A percentile compares a stretch with the other conserved stretches of the same genome.
These are phyloP conservation scores for Pontederia paniculata DNA, from an alignment of 176 grass and related monocot genomes.

Conservation along the genomic window DNA sequence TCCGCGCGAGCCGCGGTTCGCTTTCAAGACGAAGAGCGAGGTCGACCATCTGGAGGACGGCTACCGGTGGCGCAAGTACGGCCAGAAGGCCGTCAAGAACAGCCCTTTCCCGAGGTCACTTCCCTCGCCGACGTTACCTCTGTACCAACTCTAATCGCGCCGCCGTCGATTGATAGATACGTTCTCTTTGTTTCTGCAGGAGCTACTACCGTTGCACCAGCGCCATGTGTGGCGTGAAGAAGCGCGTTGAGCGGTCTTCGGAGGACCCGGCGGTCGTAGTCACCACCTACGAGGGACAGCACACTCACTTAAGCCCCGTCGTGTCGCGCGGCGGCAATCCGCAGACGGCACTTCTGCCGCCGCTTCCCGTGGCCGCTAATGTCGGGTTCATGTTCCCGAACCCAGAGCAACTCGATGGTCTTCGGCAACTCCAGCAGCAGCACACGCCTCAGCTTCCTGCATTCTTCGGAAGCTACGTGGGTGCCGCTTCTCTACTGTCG, in stretches of 20 bases:
- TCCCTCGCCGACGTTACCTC: background rate
- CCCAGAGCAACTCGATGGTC: background rate
- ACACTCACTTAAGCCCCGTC: slow-evolving; percentile 51
- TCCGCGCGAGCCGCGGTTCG: slow-evolving; percentile 8
- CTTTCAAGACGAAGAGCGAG: slow-evolving; percentile 39
- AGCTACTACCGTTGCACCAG: slow-evolving; percentile 94
- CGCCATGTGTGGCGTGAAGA: slow-evolving; percentile 83
- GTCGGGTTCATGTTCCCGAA: slow-evolving; percentile 29
- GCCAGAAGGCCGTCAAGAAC: slow-evolving; percentile 99
- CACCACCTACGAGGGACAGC: slow-evolving; percentile 95
- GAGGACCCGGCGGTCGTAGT: slow-evolving; percentile 64
- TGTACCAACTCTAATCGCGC: background rate
- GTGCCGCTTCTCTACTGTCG: no score
- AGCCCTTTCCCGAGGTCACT: slow-evolving; percentile 36
- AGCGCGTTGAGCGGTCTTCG: slow-evolving; percentile 74
- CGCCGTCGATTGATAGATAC: background rate
- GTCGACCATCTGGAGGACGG: slow-evolving; percentile 98
- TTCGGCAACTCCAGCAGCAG: background rate
- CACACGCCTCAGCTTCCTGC: no score
- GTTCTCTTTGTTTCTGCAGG: slow-evolving; percentile 25
- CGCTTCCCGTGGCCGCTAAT: slow-evolving; percentile 25
- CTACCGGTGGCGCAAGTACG: slow-evolving; percentile 98
- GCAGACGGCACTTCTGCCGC: background rate
- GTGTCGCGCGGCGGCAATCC: slow-evolving; percentile 23
- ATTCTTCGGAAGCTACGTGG: no score